These are phyloP conservation scores for Pisolithus thermaeus DNA, from an alignment of 1,284 basidiomycete species.

Conservation along the genomic window DNA sequence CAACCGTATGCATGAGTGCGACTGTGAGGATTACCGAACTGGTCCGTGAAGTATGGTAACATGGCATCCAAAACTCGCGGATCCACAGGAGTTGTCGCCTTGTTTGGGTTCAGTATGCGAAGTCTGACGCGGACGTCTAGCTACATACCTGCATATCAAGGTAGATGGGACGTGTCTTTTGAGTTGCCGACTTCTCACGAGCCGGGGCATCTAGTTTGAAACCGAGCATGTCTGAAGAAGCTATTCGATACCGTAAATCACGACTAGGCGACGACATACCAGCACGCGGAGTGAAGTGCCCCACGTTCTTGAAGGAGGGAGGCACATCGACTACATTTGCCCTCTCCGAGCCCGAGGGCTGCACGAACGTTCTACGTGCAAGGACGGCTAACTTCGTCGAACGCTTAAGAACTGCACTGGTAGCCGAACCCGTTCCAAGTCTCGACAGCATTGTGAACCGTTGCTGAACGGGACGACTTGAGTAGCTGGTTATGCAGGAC, in stretches of 20 bases:
- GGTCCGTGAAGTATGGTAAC: constrained; percentile 94
- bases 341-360: constrained; percentile 73
- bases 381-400: constrained; percentile 15
- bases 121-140: background rate
- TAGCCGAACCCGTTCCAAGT: constrained; percentile 15
- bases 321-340: constrained; percentile 77
- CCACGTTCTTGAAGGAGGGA: constrained; percentile 64
- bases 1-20: constrained; percentile 98
- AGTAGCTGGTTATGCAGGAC: constrained; percentile 4
- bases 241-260: background rate
- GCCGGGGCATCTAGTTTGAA: constrained; percentile 76
- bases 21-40: constrained; percentile 97
- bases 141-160: constrained; percentile 83
- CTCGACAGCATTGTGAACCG: constrained; percentile 28
- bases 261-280: constrained; percentile 37
- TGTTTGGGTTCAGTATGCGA: constrained; percentile 11
- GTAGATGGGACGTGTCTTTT: constrained; percentile 83
- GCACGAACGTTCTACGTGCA: constrained; percentile 50
- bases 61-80: constrained; percentile 96
- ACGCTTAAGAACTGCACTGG: constrained; percentile 9
- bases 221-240: constrained; percentile 73
- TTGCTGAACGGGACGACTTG: background rate
- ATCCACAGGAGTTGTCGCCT: constrained; percentile 97
- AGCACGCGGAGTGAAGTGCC: constrained; percentile 64
- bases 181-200: constrained; percentile 56